These are phyloP conservation scores for Amphirosellinia nigrospora DNA, from an alignment of 495 filamentous ascomycete genomes.

Conservation along the genomic window DNA sequence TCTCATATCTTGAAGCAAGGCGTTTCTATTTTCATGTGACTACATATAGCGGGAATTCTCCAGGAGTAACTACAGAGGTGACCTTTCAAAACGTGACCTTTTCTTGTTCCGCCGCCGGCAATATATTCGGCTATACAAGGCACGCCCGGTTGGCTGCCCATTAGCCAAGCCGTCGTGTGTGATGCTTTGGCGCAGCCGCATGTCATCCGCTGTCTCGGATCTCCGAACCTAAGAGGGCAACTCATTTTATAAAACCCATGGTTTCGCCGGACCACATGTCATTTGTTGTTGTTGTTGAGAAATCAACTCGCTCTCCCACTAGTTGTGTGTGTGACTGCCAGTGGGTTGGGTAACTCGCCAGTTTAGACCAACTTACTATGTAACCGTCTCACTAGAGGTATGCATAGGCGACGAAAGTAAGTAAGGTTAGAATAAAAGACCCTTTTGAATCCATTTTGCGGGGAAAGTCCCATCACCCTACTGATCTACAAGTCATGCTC, in stretches of 20 bases:
- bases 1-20: slow-evolving; percentile 7
- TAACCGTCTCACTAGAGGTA: not conserved
- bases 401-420: not conserved
- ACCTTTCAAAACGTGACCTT: not conserved
- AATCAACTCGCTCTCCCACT: not conserved
- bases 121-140: slow-evolving; percentile 8
- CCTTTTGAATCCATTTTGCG: not conserved
- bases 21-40: slow-evolving; percentile 14
- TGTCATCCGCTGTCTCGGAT: slow-evolving; percentile 18
- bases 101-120: not conserved
- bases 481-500: slow-evolving; percentile 11
- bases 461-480: not conserved
- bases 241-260: not conserved
- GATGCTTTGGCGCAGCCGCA: not conserved
- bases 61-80: not conserved
- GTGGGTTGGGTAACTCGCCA: slow-evolving; percentile 11
- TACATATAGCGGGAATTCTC: not conserved
- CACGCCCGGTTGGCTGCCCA: not conserved
- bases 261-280: not conserved
- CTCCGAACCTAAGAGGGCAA: slow-evolving; percentile 15
- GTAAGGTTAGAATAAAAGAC: slow-evolving; percentile 6
- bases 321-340: not conserved
- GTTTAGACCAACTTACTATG: not conserved
- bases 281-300: too few relatives aligned
- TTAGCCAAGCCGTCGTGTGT: not conserved